A percentile compares a stretch with the other conserved stretches of the same genome.
Conservation (phyloP, 1,284 basidiomycete species). For the Ustilago bromivora region DNA sequence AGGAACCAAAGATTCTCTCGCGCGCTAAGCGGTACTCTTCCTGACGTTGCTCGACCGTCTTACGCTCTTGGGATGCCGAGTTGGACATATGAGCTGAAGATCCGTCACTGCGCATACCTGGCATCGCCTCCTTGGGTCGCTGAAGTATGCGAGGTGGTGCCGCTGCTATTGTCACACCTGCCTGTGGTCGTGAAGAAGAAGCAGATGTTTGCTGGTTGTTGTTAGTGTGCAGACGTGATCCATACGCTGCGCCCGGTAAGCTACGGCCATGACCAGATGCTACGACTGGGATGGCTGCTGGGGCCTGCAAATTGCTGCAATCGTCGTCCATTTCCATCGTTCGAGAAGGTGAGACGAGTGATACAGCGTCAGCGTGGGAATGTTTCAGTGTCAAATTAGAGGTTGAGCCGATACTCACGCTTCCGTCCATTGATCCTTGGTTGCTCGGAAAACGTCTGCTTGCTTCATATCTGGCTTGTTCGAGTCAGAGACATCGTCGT, state of each 20-base stretch:
- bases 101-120: constrained; percentile 46
- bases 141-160: constrained; percentile 49
- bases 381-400: background rate
- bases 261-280: constrained; percentile 17
- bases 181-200: background rate
- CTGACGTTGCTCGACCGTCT: constrained; percentile 52
- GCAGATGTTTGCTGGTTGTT: background rate
- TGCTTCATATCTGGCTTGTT: background rate
- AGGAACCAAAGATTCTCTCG: constrained; percentile 47
- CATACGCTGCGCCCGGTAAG: constrained; percentile 39
- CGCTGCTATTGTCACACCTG: constrained; percentile 15
- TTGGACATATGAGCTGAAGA: constrained; percentile 14
- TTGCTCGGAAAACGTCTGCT: constrained; percentile 31
- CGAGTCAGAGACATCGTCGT: background rate
- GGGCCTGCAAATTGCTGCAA: constrained; percentile 38
- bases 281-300: constrained; percentile 28
- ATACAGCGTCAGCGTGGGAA: background rate
- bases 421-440: constrained; percentile 42
- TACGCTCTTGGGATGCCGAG: constrained; percentile 31
- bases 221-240: constrained; percentile 17
- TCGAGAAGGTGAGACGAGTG: background rate
- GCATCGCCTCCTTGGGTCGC: constrained; percentile 33
- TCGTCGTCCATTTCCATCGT: background rate
- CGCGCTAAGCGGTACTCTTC: constrained; percentile 47
- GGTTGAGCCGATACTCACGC: constrained; percentile 31